These are phyloP conservation scores for Neurospora intermedia DNA, from an alignment of 495 filamentous ascomycete genomes.

Conservation along the genomic window DNA sequence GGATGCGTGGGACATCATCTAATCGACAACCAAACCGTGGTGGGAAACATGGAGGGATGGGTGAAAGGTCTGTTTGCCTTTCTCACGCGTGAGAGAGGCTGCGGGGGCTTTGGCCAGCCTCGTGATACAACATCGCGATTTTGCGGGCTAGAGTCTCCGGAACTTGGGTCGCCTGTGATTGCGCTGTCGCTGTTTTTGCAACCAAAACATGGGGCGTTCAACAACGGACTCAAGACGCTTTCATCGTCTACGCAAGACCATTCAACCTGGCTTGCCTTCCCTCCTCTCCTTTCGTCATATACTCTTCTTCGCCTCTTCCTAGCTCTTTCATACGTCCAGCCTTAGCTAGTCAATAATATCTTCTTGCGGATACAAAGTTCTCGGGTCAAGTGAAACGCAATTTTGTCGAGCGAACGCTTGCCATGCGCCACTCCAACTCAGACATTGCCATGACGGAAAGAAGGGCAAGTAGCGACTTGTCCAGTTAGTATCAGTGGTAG, in stretches of 20 bases:
- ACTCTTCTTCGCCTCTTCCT: slow-evolving; percentile 3
- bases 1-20: slow-evolving; percentile 91
- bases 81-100: slow-evolving; percentile 13
- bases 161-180: slow-evolving; percentile 39
- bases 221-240: slow-evolving; percentile 65
- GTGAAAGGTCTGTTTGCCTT: slow-evolving; percentile 24
- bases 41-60: slow-evolving; percentile 10
- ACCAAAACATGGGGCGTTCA: slow-evolving; percentile 73
- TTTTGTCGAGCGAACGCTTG: background rate
- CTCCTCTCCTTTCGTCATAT: slow-evolving; percentile 21
- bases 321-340: background rate
- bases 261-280: slow-evolving; percentile 54
- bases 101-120: slow-evolving; percentile 21
- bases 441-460: background rate
- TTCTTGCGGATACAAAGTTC: background rate
- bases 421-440: background rate
- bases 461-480: background rate
- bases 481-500: background rate
- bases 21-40: slow-evolving; percentile 10
- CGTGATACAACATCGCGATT: slow-evolving; percentile 41
- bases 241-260: slow-evolving; percentile 51
- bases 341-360: background rate
- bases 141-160: slow-evolving; percentile 22
- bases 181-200: slow-evolving; percentile 66
- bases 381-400: background rate